Evolutionary conservation across 305 asterid species (phyloP).

Genomic region (Fraxinus paxiana): DNA sequence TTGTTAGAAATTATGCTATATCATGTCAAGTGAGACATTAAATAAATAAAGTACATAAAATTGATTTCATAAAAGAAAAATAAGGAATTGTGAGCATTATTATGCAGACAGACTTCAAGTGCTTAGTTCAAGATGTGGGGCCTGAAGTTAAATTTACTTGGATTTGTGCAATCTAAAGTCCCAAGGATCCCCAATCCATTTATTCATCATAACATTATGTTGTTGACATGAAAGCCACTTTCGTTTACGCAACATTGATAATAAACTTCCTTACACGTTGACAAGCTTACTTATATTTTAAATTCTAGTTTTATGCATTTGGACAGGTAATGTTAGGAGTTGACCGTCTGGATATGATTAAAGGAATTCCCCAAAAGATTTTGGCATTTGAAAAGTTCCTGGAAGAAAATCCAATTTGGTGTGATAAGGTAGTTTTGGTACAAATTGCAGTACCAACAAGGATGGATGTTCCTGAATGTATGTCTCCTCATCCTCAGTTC

Average conservation of each 20-base stretch:
- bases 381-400: slow-evolving; percentile 94
- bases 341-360: slow-evolving; percentile 90
- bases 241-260: neutral
- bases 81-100: neutral
- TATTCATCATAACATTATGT: neutral
- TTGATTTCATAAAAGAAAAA: neutral
- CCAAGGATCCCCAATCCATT: neutral
- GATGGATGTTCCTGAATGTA: slow-evolving; percentile 97
- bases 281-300: neutral
- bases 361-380: slow-evolving; percentile 92
- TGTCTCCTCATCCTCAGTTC: slow-evolving; percentile 34
- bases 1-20: neutral
- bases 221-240: neutral
- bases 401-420: slow-evolving; percentile 90
- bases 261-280: neutral
- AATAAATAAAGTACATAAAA: neutral
- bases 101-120: neutral
- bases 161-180: neutral
- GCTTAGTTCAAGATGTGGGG: neutral
- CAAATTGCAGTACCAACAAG: slow-evolving; percentile 98
- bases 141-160: neutral
- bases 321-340: slow-evolving; percentile 90
- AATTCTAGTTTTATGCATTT: slow-evolving; percentile 17
- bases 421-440: slow-evolving; percentile 76
- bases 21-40: neutral